Percentiles rank a stretch among this genome's conserved stretches.
These are phyloP conservation scores for Alectoria sarmentosa DNA, from an alignment of 495 filamentous ascomycete genomes.

Conservation along the genomic window DNA sequence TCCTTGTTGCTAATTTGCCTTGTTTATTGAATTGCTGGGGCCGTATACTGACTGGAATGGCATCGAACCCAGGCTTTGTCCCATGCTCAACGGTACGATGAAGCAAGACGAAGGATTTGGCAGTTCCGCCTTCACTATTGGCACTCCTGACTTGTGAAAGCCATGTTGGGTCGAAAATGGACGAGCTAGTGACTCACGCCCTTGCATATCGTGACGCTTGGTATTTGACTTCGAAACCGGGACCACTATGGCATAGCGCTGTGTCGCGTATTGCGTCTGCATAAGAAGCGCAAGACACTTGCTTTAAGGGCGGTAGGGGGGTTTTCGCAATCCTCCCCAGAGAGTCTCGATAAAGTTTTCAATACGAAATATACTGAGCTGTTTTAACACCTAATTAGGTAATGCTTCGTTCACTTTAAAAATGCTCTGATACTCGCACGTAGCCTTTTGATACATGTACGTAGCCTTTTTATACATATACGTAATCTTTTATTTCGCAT, in stretches of 20 bases:
- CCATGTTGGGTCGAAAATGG: neutral
- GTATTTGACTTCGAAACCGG: neutral
- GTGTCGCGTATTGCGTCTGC: neutral
- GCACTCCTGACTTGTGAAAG: conserved; percentile 31
- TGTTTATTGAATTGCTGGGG: conserved; percentile 14
- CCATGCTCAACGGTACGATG: conserved; percentile 80
- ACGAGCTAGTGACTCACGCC: neutral
- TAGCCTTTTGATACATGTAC: no score
- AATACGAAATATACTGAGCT: no score
- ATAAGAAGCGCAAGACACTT: no score
- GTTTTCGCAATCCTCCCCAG: no score
- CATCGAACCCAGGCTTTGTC: conserved; percentile 62
- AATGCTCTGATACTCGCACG: no score
- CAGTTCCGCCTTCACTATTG: conserved; percentile 48
- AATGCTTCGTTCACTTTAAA: no score
- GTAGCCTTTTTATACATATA: no score
- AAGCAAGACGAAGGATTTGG: conserved; percentile 57
- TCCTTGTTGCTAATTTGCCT: conserved; percentile 10
- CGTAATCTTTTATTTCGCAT: no score
- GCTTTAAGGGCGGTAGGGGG: no score
- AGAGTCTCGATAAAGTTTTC: no score
- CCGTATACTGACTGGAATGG: conserved; percentile 25
- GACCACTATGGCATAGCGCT: neutral
- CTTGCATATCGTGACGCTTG: neutral
- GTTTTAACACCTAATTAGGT: no score